Base-by-base conservation (phyloP, 306 rosid species). In the Carpinus fangiana region DNA sequence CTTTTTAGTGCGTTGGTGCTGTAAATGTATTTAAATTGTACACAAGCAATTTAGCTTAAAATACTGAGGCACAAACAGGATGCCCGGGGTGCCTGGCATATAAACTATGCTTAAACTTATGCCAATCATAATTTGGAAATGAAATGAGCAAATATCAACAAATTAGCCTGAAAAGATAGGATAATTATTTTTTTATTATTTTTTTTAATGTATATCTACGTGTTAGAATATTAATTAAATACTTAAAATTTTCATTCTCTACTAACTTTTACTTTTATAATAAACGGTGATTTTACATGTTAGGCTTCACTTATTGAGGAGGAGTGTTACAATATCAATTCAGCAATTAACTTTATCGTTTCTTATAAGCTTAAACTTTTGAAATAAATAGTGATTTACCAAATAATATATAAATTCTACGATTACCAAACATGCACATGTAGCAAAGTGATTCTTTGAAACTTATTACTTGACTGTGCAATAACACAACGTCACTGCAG, bases 401-500 rank as follows among this genome's bases (percentile, higher is more conserved):
- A 41, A 5, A 41, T 4, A 31, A 4, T 10, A 13, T 61, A 28
- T 61, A 28, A 61, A 28, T 28, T 61, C 41, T 28, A 31, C 43
- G 5, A 38, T 5, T 59, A 21, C 70, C 16, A 64, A 31, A 36
- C 46, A 64, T 64, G 70, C 23, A 14, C 46, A 5, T 6, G 41
- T 59, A 60, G 66, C 70, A 64, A 64, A 36, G 23, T 64, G 70
- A 64, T 64, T 31, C 21, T 62, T 62, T 34, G 43, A 31, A 62
- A 14, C 41, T 12, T 34, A 62, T 62, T 12, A 36, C 20, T 62
- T 31, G 46, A n/a, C 51, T 66, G 13, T 0, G 7, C 28, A 38
- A 66, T 8, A 66, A 66, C 72, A 38, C 51, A 66, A 66, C 41
- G 2, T 41, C 72, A 38, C 50, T 18, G 50, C 72, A 38, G 12